A percentile compares a stretch with the other conserved stretches of the same genome.
phyloP scores from a whole-genome alignment of 129 eudicot species.

The Cynara cardunculus region DNA sequence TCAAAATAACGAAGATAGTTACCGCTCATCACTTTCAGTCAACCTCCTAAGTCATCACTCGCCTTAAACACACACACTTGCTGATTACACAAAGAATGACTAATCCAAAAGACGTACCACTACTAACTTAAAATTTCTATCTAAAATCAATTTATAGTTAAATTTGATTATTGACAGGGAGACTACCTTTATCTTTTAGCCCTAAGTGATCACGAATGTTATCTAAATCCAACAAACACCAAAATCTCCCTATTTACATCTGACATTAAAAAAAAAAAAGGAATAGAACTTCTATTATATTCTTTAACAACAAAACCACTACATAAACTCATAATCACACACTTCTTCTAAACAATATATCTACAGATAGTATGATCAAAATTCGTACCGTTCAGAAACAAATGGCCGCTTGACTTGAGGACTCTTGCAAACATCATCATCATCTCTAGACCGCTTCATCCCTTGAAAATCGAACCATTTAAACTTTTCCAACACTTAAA shows the following conservation, averaged over 20 bases:
- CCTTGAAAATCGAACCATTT: slow-evolving; percentile 18
- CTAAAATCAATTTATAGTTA: neutral
- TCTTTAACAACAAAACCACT: neutral
- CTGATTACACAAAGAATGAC: slow-evolving; percentile 4
- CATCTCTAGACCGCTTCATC: slow-evolving; percentile 71
- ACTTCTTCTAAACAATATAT: slow-evolving; percentile 1
- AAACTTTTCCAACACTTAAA: neutral
- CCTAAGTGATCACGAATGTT: neutral
- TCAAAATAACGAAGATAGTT: slow-evolving; percentile 4
- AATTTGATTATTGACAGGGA: neutral
- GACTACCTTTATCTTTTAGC: slow-evolving; percentile 10
- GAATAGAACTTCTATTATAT: neutral
- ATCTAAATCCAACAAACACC: slow-evolving; percentile 17
- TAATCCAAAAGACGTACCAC: neutral
- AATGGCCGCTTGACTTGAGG: slow-evolving; percentile 58
- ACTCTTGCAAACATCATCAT: slow-evolving; percentile 56
- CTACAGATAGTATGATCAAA: slow-evolving; percentile 3
- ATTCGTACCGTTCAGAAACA: slow-evolving; percentile 61
- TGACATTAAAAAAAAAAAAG: neutral
- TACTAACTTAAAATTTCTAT: neutral
- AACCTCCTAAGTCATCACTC: slow-evolving; percentile 3
- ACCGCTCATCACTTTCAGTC: neutral
- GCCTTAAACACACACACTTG: neutral
- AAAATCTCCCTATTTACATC: slow-evolving; percentile 6
- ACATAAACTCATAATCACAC: slow-evolving; percentile 6